Base-by-base conservation (phyloP, 805 yeast genomes). In the Debaryomyces maramus region DNA sequence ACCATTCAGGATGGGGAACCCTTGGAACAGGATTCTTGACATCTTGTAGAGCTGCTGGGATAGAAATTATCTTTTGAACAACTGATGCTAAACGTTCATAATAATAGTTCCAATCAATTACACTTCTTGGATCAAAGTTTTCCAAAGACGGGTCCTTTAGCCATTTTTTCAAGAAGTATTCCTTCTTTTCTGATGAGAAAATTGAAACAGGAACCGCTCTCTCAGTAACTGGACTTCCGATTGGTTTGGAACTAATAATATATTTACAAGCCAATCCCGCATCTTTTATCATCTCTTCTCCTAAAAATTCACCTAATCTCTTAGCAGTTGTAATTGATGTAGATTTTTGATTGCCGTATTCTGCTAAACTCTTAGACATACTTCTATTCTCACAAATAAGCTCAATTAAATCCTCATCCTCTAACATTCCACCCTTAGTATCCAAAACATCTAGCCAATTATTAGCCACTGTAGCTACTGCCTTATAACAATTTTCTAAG, bases 131-230 rank as follows among this genome's bases (percentile, higher is more conserved):
- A 60, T 91, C 97, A 56, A 88, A 88, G 35, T 81, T 79, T 3
- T 80, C 85, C 31, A 91, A 60, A 0, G 86, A 71, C 0, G 86
- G 80, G 51, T 91, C 96, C 41, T 79, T 73, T 27, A 90, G 70
- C 99, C 99, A 93, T 53, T 87, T 81, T 52, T 90, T 77, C 55
- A 93, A 63, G 55, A 78, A 93, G 31, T 75, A 76, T 44, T 82
- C 75, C 58, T 88, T 89, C 38, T 85, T 83, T 21, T 89, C 97
- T 0, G 97, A 83, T 0, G 96, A 85, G 58, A 93, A 95, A 14
- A 93, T 89, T 0, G 97, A 93, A 5, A 95, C 96, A 0, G 99
- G 99, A 32, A 93, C 75, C 0, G 99, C 99, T 49, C 99, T 75
- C 55, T 91, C 98, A 0, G 99, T 88, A 21, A 90, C 90, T 0